These are phyloP conservation scores for Aphanocladium album DNA, from an alignment of 2,329 filamentous ascomycete genomes.

Conservation along the genomic window DNA sequence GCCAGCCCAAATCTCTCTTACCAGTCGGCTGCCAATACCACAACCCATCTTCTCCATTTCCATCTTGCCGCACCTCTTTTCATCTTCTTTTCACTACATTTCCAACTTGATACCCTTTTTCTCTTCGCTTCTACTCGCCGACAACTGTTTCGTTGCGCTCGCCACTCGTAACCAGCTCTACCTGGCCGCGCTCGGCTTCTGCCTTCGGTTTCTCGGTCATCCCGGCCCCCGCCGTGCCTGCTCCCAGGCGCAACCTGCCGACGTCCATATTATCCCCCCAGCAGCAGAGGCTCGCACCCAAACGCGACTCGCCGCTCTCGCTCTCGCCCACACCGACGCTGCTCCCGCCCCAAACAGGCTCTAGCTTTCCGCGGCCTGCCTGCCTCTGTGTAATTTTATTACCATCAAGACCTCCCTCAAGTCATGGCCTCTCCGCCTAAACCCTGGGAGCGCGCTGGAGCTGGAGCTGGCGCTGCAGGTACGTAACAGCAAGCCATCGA, in stretches of 20 bases:
- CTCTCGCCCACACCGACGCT: background rate
- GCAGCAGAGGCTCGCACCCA: background rate
- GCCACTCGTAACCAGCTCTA: background rate
- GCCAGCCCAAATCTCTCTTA: background rate
- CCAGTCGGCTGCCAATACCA: background rate
- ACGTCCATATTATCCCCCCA: background rate
- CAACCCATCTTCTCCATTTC: background rate
- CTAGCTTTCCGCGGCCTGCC: background rate
- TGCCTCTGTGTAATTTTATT: background rate
- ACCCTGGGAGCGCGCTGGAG: constrained; percentile 85
- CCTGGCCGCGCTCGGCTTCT: background rate
- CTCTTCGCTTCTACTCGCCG: background rate
- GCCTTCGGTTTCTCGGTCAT: constrained; percentile 4
- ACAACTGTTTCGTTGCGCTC: background rate
- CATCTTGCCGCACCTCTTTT: background rate
- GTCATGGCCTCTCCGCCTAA: constrained; percentile 81
- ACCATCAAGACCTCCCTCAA: background rate
- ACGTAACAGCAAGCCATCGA: too few species aligned
- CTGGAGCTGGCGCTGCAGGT: constrained; percentile 51
- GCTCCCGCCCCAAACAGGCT: background rate
- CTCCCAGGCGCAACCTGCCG: constrained; percentile 6
- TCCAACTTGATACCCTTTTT: background rate
- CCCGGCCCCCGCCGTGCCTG: constrained; percentile 5
- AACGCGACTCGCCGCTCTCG: constrained; percentile 5
- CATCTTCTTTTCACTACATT: background rate